Evolutionary conservation across 768 basidiomycete genomes (phyloP), one percentile per base, ranked within the genome.

Genomic region (Lentinula sp.): DNA sequence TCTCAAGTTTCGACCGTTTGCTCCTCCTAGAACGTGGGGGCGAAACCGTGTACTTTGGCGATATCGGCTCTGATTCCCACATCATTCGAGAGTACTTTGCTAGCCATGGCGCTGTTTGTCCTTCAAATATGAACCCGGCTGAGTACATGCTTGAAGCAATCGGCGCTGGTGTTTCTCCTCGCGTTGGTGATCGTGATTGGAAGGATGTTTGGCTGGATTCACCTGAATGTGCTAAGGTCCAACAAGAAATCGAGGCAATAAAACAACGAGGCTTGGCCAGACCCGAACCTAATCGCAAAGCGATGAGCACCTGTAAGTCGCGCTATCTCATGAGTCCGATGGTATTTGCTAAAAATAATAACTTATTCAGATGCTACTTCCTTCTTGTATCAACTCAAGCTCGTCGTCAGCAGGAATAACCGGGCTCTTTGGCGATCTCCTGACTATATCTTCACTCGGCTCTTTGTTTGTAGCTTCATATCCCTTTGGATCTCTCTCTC

Each of bases 21-120:
- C 70, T 90, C 32, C 75, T 89, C 9, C 75, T 88, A 15, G 86
- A 93, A 66, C 77, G 79, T 15, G 94, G 94, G 1, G 94, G 94
- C 6, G 86, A 91, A 70, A 94, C 93, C 0, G 91, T 95, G n/a
- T 96, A 95, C 79, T 95, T 92, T 68, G 94, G 93, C 46, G 88
- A 91, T 63, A 91, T 95, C 54, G 94, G 93, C 49, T 70, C 61
- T 78, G 88, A 92, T 63, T 89, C 91, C 3, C 67, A 74, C 1
- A 76, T 85, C 39, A 75, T 95, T 53, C 85, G 83, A 32, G 78
- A 85, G 4, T 96, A 96, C 75, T 93, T 95, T 69, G 83, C 84
- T 23, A 77, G 78, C 15, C 74, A 90, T 63, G 92, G 93, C 13
- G 93, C 89, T 0, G 63, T 71, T 33, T 94, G 91, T 71, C 91